A percentile compares a stretch with the other conserved stretches of the same genome.
These are phyloP conservation scores for Meripilus lineatus DNA, from an alignment of 1,284 basidiomycete species.

Conservation along the genomic window DNA sequence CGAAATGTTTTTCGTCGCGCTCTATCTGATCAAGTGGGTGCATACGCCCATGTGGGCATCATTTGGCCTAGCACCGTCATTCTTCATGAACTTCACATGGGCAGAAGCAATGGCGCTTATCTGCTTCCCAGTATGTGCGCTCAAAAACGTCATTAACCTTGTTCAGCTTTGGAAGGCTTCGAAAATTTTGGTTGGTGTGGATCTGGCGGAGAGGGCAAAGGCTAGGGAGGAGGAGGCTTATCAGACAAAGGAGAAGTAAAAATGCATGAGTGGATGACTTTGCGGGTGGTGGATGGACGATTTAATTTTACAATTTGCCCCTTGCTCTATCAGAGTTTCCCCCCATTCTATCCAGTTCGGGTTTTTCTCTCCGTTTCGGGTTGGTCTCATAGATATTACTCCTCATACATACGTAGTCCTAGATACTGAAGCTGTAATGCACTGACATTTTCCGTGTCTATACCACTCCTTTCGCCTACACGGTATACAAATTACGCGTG, in stretches of 20 bases:
- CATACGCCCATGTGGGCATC: conserved; percentile 43
- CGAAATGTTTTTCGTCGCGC: conserved; percentile 93
- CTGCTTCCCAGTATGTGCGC: conserved; percentile 69
- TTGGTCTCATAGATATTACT: too few species aligned
- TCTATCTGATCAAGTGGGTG: conserved; percentile 94
- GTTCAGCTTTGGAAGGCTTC: conserved; percentile 99
- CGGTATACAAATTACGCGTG: too few species aligned
- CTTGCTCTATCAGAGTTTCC: too few species aligned
- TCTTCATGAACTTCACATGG: conserved; percentile 60
- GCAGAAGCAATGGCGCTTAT: conserved; percentile 70
- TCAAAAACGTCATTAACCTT: conserved; percentile 93
- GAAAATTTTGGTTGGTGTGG: conserved; percentile 90
- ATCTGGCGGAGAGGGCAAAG: conserved; percentile 77
- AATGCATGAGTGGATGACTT: too few species aligned
- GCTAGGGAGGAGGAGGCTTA: conserved; percentile 44
- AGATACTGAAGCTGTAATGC: too few species aligned
- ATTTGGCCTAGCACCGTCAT: conserved; percentile 37
- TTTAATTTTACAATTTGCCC: too few species aligned
- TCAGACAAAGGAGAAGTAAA: conserved; percentile 19
- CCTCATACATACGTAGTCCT: too few species aligned
- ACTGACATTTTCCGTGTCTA: too few species aligned
- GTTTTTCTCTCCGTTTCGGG: too few species aligned
- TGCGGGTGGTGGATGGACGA: too few species aligned
- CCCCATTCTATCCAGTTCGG: too few species aligned
- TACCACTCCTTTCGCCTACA: too few species aligned